Conservation (phyloP, 768 basidiomycete species). For the Leccinellum luteum region DNA sequence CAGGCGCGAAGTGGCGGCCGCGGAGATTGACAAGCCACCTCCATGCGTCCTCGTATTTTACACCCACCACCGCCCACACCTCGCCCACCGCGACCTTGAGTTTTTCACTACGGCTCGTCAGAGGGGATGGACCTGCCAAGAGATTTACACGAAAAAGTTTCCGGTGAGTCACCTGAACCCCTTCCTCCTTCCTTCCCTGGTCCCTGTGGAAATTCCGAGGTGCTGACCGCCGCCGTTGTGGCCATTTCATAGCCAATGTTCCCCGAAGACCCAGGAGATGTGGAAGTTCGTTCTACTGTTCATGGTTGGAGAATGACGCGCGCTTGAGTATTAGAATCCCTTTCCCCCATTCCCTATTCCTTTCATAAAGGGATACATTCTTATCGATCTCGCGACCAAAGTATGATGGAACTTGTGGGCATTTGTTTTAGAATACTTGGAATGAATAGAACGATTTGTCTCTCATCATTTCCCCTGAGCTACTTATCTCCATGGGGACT, state of each 20-base stretch:
- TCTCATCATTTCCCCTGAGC: too few relatives aligned
- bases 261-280: slow-evolving; percentile 80
- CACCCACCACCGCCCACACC: slow-evolving; percentile 82
- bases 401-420: too few relatives aligned
- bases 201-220: neutral
- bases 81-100: slow-evolving; percentile 77
- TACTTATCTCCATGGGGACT: neutral
- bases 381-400: neutral
- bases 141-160: slow-evolving; percentile 62
- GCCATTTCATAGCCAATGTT: slow-evolving; percentile 72
- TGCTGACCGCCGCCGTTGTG: neutral
- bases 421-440: neutral
- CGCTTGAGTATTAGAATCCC: neutral
- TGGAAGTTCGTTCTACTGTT: slow-evolving; percentile 73
- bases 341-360: neutral
- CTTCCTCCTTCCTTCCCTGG: neutral
- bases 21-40: slow-evolving; percentile 8
- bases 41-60: slow-evolving; percentile 78
- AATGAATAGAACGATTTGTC: neutral
- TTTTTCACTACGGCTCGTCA: slow-evolving; percentile 69
- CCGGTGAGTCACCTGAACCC: slow-evolving; percentile 53
- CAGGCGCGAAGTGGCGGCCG: slow-evolving; percentile 7
- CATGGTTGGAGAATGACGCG: slow-evolving; percentile 72
- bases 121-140: slow-evolving; percentile 70
- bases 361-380: neutral